Percentiles rank a stretch among this genome's conserved stretches.
These are phyloP conservation scores for Eucalyptus sideroxylon DNA, from an alignment of 345 rosid genomes.

Conservation along the genomic window DNA sequence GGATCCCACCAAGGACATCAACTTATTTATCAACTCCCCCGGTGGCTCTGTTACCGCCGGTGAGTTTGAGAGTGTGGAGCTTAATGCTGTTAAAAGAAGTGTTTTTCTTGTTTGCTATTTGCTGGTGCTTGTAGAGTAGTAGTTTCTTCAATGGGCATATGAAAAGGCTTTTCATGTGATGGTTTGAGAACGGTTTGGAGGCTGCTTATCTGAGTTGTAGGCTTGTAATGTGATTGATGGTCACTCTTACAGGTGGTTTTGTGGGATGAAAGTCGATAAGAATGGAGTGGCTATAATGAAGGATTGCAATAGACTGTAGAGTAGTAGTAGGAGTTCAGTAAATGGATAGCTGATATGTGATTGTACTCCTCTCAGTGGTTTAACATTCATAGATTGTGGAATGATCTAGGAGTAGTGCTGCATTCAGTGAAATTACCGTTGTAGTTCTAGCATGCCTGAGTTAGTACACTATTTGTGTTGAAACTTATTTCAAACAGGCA, in stretches of 20 bases:
- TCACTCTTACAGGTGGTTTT: not conserved
- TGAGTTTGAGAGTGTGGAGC: conserved; percentile 1
- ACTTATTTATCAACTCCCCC: conserved; percentile 73
- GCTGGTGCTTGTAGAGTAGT: not conserved
- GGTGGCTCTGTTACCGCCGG: conserved; percentile 96
- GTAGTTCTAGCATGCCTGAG: not conserved
- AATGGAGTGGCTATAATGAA: not conserved
- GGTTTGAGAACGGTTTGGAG: not conserved
- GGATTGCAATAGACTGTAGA: not conserved
- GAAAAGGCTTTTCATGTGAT: not conserved
- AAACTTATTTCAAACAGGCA: not conserved
- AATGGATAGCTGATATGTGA: not conserved
- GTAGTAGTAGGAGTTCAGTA: not conserved
- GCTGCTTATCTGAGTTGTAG: not conserved
- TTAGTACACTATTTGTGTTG: not conserved
- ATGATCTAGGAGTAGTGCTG: not conserved
- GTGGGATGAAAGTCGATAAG: not conserved
- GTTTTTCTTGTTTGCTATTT: not conserved
- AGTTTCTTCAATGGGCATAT: not conserved
- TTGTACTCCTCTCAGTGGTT: not conserved
- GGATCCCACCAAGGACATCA: conserved; percentile 71
- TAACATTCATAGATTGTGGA: not conserved
- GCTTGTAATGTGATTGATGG: not conserved
- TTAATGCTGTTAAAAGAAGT: not conserved
- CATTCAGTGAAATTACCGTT: not conserved